Evolutionary conservation across 768 basidiomycete genomes (phyloP), one percentile per base, ranked within the genome.

Genomic region (Panaeolus papilionaceus): DNA sequence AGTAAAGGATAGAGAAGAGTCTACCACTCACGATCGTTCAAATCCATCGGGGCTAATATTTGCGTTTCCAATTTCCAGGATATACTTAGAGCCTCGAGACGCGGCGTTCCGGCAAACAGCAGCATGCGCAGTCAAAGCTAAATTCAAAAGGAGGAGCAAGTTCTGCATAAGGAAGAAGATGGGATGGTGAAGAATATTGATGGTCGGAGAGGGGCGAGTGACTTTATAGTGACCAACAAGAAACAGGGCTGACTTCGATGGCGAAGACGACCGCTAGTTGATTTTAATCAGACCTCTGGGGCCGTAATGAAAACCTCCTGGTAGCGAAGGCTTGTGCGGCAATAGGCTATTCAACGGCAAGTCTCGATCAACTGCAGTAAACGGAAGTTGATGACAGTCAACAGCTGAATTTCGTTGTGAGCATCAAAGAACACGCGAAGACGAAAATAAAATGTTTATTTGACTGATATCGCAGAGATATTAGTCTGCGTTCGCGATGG

Each of bases 11-110:
- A 39, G 11, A 37, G 42, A 18, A 28, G 18, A 49, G 39, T 26
- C 33, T 14, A 33, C 28, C 16, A 61, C 67, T 38, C 39, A 72
- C 71, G 71, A 69, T 26, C 71, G 69, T 58, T 44, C 68, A 63
- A 68, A 72, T 11, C 71, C 71, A 68, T 72, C 71, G 18, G 71
- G 71, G 28, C 65, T 39, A 14, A 72, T 70, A 42, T 37, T 40
- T 42, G 64, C 47, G 39, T 72, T 72, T 44, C 45, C 67, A 38
- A 72, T 67, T 64, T 77, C 73, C 9, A 87, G 66, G 40, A 81
- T 74, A 14, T 77, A 72, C 33, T 44, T 66, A 7, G 80, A 79
- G 0, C 79, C 78, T 44, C 54, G 26, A 37, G 54, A 33, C 12
- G 54, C 54, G 14, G 33, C 12, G 33, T 58, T 58, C 14, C 54